Conservation (phyloP, 768 basidiomycete species). For the Leccinum barrowsii region DNA sequence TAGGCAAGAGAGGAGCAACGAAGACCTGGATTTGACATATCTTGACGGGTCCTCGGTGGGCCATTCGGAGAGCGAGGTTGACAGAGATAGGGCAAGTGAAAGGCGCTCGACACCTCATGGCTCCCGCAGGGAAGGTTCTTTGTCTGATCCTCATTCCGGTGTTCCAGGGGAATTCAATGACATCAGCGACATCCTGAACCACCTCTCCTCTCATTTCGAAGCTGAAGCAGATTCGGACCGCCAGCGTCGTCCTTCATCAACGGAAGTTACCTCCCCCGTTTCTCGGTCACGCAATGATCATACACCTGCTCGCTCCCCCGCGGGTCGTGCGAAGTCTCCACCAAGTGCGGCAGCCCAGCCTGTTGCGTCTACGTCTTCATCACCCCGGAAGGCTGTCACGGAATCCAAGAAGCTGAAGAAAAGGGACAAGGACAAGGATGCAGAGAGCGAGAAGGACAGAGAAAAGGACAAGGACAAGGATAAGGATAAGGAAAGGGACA, state of each 20-base stretch:
- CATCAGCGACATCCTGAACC: conserved; percentile 73
- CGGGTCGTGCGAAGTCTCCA: conserved; percentile 31
- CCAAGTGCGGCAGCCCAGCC: conserved; percentile 35
- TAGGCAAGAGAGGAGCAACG: conserved; percentile 36
- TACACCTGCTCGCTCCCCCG: conserved; percentile 20
- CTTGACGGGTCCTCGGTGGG: conserved; percentile 34
- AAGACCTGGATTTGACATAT: conserved; percentile 56
- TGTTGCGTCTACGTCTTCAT: conserved; percentile 52
- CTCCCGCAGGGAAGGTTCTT: conserved; percentile 27
- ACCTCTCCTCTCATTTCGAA: conserved; percentile 69
- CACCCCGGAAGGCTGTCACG: conserved; percentile 19
- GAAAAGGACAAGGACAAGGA: conserved; percentile 14
- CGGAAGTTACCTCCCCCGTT: conserved; percentile 27
- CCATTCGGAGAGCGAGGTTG: conserved; percentile 17
- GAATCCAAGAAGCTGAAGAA: conserved; percentile 27
- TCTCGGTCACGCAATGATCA: conserved; percentile 27
- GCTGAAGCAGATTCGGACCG: conserved; percentile 44
- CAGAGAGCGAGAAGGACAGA: conserved; percentile 23
- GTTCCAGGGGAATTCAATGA: conserved; percentile 63
- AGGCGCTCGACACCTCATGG: conserved; percentile 28
- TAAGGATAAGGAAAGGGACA: conserved; percentile 29
- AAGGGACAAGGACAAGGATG: conserved; percentile 29
- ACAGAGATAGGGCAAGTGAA: conserved; percentile 44
- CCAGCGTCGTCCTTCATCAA: conserved; percentile 39
- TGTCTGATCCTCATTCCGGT: conserved; percentile 43